Evolutionary conservation across 2,329 filamentous ascomycete species (phyloP), one percentile per base, ranked within the genome.

Genomic region (Hymenoscyphus repandus): DNA sequence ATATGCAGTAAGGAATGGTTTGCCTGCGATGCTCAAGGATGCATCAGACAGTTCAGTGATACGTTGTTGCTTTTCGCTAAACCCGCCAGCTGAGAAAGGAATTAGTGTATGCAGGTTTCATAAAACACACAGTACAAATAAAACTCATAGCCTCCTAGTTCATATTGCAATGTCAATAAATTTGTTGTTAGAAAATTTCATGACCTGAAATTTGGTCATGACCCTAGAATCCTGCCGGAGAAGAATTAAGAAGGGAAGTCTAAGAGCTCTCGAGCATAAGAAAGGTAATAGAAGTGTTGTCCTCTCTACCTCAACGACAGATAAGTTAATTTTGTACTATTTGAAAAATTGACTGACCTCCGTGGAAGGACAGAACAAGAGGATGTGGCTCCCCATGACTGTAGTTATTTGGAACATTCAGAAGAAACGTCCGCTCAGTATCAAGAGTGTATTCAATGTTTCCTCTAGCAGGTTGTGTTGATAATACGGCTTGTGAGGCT

Each of bases 21-120:
- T 61, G 6, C 58, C 60, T 6, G 55, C 53, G 20, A 63, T 62
- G 13, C 45, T 55, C 27, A 62, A 47, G 13, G 57, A 53, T 18
- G 60, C 56, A 40, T 61, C 53, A 4, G 60, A 63, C 20, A 61
- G 58, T 37, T 62, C 57, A 13, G 60, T 63, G 40, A 62, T 54
- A 22, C 54, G 54, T 22, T 63, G 58, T 20, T 62, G 60, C 37
- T 57, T 59, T 32, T 58, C 58, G 39, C 60, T 60, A 39, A 46
- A 46, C 1, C 44, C 18, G 10, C 32, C 33, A 27, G 33, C 33
- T 38, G 27, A 38, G 13, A 2, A 30, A 17, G 9, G 22, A 3
- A 4, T 13, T 22, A 22, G 6, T n/a, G 27, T 36, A 22, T 27
- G 27, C n/a, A 10, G 10, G 20, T 5, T 18, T 10, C 2, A 27